Conservation (phyloP, 768 basidiomycete species). For the Lactarius deliciosus region DNA sequence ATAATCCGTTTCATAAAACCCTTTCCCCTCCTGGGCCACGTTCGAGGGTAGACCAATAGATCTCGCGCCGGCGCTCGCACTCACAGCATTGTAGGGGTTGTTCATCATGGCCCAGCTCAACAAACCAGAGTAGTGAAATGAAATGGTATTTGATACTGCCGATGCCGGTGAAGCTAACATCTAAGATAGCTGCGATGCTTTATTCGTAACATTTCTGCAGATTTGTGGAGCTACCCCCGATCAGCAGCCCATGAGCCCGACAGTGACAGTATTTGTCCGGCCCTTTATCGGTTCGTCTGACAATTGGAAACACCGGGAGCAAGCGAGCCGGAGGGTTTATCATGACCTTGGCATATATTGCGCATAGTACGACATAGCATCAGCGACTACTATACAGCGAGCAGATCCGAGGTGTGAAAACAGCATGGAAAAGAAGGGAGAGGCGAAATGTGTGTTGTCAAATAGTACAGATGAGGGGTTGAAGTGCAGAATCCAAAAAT, state of each 20-base stretch:
- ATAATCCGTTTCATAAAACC: background rate
- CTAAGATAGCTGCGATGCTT: background rate
- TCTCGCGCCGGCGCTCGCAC: background rate
- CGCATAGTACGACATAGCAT: conserved; percentile 13
- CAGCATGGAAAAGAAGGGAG: background rate
- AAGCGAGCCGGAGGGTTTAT: background rate
- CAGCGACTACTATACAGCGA: conserved; percentile 15
- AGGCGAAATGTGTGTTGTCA: conserved; percentile 12
- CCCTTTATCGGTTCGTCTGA: background rate
- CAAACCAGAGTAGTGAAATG: background rate
- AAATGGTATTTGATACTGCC: background rate
- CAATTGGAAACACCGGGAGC: background rate
- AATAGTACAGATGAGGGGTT: conserved; percentile 21
- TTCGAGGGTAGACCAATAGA: conserved; percentile 14
- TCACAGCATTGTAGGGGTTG: conserved; percentile 5
- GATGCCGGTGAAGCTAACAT: background rate
- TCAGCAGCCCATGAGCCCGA: background rate
- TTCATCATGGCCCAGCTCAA: background rate
- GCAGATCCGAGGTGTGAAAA: conserved; percentile 1
- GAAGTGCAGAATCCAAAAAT: conserved; percentile 11
- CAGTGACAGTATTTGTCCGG: conserved; percentile 1
- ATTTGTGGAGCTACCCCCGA: background rate
- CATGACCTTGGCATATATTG: conserved; percentile 9
- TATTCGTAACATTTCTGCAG: background rate
- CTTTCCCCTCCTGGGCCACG: conserved; percentile 9